These are phyloP conservation scores for Spiraea crenata DNA, from an alignment of 331 rosid genomes.

Conservation along the genomic window DNA sequence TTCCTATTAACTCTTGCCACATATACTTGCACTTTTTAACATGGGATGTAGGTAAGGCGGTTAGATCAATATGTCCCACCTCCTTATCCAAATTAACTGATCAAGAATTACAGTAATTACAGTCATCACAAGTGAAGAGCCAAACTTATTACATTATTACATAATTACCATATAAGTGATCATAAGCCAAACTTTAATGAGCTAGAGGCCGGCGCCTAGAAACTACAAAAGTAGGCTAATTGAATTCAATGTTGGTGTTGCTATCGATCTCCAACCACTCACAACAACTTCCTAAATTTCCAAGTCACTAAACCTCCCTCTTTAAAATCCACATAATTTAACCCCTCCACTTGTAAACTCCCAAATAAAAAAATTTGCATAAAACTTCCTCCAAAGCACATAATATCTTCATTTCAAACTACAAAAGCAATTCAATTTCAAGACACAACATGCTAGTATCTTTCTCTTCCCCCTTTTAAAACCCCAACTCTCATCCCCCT, in stretches of 20 bases:
- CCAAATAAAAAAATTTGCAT: neutral
- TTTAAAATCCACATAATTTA: neutral
- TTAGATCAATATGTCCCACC: too few relatives aligned
- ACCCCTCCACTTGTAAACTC: neutral
- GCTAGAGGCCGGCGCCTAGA: constrained; percentile 38
- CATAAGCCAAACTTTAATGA: constrained; percentile 33
- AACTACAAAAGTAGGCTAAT: constrained; percentile 71
- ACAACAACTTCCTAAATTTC: constrained; percentile 40
- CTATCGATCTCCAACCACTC: constrained; percentile 51
- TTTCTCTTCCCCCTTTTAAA: constrained; percentile 37
- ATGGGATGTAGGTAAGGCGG: too few relatives aligned
- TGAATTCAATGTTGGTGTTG: constrained; percentile 38
- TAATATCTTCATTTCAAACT: neutral
- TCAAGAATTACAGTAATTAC: too few relatives aligned
- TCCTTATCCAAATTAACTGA: too few relatives aligned
- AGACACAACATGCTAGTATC: constrained; percentile 20
- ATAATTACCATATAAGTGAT: neutral
- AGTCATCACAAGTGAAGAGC: neutral
- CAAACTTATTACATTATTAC: neutral
- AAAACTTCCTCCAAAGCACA: constrained; percentile 17
- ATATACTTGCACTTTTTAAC: too few relatives aligned
- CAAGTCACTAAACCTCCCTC: constrained; percentile 11
- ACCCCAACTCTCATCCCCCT: constrained; percentile 25
- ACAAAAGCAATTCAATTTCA: constrained; percentile 16
- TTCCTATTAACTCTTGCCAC: too few relatives aligned